These are phyloP conservation scores for Colletotrichum sp. DNA, from an alignment of 2,329 filamentous ascomycete genomes.

Conservation along the genomic window DNA sequence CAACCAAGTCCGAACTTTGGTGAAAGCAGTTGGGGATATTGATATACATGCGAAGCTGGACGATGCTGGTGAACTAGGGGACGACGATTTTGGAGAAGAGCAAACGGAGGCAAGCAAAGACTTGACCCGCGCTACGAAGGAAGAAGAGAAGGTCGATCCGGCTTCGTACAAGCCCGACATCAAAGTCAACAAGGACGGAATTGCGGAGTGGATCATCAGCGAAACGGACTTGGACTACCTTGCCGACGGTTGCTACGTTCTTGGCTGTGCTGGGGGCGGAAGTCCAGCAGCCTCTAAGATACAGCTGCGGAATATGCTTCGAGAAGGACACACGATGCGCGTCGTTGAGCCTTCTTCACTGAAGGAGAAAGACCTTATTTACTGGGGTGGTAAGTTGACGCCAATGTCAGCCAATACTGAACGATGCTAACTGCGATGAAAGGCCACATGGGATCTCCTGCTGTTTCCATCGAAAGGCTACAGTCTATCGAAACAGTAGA, in stretches of 20 bases:
- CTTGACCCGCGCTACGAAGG: slow-evolving; percentile 40
- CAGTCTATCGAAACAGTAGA: slow-evolving; percentile 43
- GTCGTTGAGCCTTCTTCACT: slow-evolving; percentile 44
- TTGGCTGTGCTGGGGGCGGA: slow-evolving; percentile 50
- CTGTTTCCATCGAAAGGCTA: slow-evolving; percentile 46
- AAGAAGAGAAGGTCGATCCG: slow-evolving; percentile 49
- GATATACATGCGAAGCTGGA: slow-evolving; percentile 43
- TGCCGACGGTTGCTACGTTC: slow-evolving; percentile 49
- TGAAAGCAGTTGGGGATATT: slow-evolving; percentile 44
- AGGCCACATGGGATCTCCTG: slow-evolving; percentile 44
- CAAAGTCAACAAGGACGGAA: not conserved
- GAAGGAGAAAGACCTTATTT: slow-evolving; percentile 46
- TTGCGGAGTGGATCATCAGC: slow-evolving; percentile 47
- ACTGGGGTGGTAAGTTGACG: slow-evolving; percentile 39
- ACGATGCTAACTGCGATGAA: not conserved
- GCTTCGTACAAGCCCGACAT: not conserved
- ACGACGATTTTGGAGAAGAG: slow-evolving; percentile 50
- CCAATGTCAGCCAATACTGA: not conserved
- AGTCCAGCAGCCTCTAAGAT: slow-evolving; percentile 40
- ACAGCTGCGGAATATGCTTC: slow-evolving; percentile 42
- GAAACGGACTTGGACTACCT: slow-evolving; percentile 51
- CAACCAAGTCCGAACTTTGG: slow-evolving; percentile 37
- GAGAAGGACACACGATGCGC: slow-evolving; percentile 41
- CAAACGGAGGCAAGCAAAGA: slow-evolving; percentile 39
- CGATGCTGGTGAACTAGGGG: slow-evolving; percentile 33